These are phyloP conservation scores for Henningerozyma blattae DNA, from an alignment of 805 yeast species.

Conservation along the genomic window DNA sequence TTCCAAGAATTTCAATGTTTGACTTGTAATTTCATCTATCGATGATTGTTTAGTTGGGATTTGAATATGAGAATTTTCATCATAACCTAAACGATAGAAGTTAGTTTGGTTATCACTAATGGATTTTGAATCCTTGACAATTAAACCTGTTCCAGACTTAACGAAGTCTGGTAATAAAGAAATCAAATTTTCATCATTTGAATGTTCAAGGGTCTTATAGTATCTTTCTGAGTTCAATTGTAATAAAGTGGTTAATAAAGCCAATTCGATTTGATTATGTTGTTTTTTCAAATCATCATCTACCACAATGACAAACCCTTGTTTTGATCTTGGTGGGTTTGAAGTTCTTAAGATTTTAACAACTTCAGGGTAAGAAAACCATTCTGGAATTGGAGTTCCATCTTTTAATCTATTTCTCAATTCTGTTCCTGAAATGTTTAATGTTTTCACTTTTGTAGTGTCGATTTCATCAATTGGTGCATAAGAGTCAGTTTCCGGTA, in stretches of 20 bases:
- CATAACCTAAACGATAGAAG: too few relatives aligned
- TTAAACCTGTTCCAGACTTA: constrained; percentile 87
- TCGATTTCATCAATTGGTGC: constrained; percentile 92
- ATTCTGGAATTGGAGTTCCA: constrained; percentile 83
- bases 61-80: too few relatives aligned
- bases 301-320: constrained; percentile 75
- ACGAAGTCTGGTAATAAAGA: constrained; percentile 30
- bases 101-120: too few relatives aligned
- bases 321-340: constrained; percentile 82
- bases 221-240: constrained; percentile 79
- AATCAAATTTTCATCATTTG: constrained; percentile 56
- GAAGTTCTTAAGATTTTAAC: constrained; percentile 82
- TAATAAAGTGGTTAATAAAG: constrained; percentile 80
- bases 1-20: too few relatives aligned
- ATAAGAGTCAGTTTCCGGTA: constrained; percentile 90
- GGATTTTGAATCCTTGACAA: too few relatives aligned
- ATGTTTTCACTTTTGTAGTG: constrained; percentile 55
- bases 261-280: constrained; percentile 58
- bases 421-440: constrained; percentile 92
- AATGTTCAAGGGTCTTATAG: constrained; percentile 39
- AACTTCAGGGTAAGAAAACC: constrained; percentile 97
- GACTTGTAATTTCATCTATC: too few relatives aligned
- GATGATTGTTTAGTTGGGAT: too few relatives aligned
- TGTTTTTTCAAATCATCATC: constrained; percentile 50
- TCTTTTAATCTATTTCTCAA: constrained; percentile 76